Conservation (phyloP, 2,329 filamentous ascomycete species). For the Paraphoma chrysanthemicola region DNA sequence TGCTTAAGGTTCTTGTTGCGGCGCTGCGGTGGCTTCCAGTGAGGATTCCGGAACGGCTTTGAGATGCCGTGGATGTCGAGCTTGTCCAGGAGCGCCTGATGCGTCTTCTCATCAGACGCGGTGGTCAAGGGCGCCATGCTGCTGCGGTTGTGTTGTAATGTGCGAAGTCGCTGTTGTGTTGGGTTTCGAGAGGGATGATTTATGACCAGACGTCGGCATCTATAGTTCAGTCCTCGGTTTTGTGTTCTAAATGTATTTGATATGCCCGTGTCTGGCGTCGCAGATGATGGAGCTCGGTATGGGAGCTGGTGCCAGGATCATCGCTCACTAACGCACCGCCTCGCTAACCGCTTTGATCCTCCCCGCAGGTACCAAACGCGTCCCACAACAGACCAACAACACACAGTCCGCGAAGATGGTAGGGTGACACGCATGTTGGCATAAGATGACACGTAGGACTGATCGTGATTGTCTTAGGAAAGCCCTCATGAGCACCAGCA, state of each 20-base stretch:
- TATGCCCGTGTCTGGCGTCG: no score
- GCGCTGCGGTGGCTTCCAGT: conserved; percentile 91
- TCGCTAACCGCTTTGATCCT: conserved; percentile 34
- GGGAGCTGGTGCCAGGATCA: no score
- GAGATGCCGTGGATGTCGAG: conserved; percentile 88
- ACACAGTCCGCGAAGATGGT: conserved; percentile 32
- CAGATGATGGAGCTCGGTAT: no score
- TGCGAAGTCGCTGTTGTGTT: no score
- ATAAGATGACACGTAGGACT: conserved; percentile 12
- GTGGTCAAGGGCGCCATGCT: conserved; percentile 68
- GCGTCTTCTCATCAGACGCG: conserved; percentile 76
- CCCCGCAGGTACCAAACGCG: conserved; percentile 32
- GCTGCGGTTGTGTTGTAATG: background rate
- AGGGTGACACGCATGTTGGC: background rate
- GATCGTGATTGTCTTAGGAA: conserved; percentile 63
- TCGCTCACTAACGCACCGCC: conserved; percentile 24
- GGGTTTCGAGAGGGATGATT: no score
- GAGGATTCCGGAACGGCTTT: conserved; percentile 87
- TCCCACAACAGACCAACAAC: conserved; percentile 9
- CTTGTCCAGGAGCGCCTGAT: conserved; percentile 85
- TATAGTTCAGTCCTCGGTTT: no score
- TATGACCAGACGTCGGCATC: no score
- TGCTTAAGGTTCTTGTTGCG: conserved; percentile 99
- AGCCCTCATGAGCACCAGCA: conserved; percentile 98
- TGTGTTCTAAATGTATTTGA: no score